These are phyloP conservation scores for Malus domestica DNA, from an alignment of 306 rosid species.

Conservation along the genomic window ASM211411v1 NC_041794.1:30165501-30166000, in stretches of 20 bases:
- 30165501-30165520: constrained; percentile 54
- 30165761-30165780: constrained; percentile 83
- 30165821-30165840: constrained; percentile 55
- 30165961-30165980: constrained; percentile 7
- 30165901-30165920: constrained; percentile 81
- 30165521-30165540: constrained; percentile 86
- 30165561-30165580: constrained; percentile 94
- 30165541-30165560: constrained; percentile 99
- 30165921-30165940: constrained; percentile 13
- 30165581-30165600: constrained; percentile 67
- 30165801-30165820: constrained; percentile 77
- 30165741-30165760: constrained; percentile 98
- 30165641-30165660: constrained; percentile 79
- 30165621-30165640: constrained; percentile 43
- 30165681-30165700: constrained; percentile 97
- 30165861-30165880: constrained; percentile 66
- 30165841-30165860: constrained; percentile 52
- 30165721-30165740: constrained; percentile 94
- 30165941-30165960: constrained; percentile 9
- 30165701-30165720: constrained; percentile 89
- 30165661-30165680: constrained; percentile 89
- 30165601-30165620: constrained; percentile 61
- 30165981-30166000: not conserved
- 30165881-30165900: constrained; percentile 74
- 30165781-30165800: constrained; percentile 80